These are phyloP conservation scores for Cnidoscolus chayamansa DNA, from an alignment of 441 rosid species.

Conservation along the genomic window DNA sequence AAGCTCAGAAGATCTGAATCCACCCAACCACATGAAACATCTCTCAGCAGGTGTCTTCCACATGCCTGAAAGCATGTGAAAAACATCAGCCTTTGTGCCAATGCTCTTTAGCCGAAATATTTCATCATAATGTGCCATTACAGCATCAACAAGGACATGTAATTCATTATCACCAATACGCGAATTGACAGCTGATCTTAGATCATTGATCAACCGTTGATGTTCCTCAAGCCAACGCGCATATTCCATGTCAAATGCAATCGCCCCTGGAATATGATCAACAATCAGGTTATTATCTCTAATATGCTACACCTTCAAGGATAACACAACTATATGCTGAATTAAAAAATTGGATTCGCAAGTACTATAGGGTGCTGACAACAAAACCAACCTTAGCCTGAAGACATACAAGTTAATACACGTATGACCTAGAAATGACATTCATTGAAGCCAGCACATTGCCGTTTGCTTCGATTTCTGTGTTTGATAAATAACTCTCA, in stretches of 20 bases:
- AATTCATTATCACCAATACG: conserved; percentile 61
- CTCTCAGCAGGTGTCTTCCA: conserved; percentile 96
- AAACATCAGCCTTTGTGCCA: conserved; percentile 77
- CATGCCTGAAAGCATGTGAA: conserved; percentile 95
- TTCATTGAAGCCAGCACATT: background rate
- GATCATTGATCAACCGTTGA: conserved; percentile 60
- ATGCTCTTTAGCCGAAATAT: conserved; percentile 64
- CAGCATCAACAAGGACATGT: conserved; percentile 58
- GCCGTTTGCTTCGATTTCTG: background rate
- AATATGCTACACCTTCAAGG: background rate
- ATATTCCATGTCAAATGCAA: conserved; percentile 77
- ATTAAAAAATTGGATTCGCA: background rate
- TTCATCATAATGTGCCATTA: conserved; percentile 80
- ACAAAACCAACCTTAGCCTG: background rate
- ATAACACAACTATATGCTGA: background rate
- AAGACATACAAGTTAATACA: background rate
- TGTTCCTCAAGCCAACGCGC: conserved; percentile 85
- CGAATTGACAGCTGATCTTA: conserved; percentile 68
- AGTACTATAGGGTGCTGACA: background rate
- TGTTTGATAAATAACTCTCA: background rate
- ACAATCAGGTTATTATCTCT: background rate
- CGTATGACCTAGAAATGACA: background rate
- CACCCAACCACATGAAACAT: conserved; percentile 96
- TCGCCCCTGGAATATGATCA: conserved; percentile 44
- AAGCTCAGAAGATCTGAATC: conserved; percentile 88